A percentile compares a stretch with the other conserved stretches of the same genome.
Conservation (phyloP, 495 filamentous ascomycete genomes). For the Aspergillus steynii region DNA sequence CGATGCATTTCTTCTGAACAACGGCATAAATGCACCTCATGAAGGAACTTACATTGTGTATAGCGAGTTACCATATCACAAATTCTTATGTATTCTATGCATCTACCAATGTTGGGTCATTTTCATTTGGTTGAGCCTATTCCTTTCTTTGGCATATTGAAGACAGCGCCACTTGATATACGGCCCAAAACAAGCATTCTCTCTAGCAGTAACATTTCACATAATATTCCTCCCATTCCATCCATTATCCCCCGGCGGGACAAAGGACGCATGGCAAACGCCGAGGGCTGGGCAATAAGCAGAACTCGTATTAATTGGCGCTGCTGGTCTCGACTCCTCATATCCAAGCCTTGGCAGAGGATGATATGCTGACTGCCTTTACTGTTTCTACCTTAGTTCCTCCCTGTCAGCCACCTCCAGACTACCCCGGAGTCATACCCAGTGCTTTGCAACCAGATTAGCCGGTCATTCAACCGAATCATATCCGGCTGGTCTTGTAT, state of each 20-base stretch:
- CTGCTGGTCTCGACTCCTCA: constrained; percentile 1
- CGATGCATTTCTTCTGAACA: neutral
- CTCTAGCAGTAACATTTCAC: no score
- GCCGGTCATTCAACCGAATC: constrained; percentile 13
- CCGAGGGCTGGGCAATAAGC: neutral
- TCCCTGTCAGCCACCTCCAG: neutral
- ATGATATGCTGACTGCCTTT: neutral
- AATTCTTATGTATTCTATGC: no score
- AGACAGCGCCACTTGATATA: neutral
- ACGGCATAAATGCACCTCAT: no score
- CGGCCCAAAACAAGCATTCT: neutral
- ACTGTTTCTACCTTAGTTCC: no score
- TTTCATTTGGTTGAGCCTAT: neutral
- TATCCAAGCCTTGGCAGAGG: constrained; percentile 1
- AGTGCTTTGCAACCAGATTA: neutral
- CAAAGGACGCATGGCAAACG: neutral
- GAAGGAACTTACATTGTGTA: no score
- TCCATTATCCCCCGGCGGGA: no score
- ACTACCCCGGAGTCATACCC: neutral
- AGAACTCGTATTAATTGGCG: constrained; percentile 4
- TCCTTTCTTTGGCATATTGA: neutral
- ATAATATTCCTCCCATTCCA: no score
- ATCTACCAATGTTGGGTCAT: no score
- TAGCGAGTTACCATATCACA: no score
- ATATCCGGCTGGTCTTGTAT: neutral